phyloP scores from a whole-genome alignment of 306 rosid species.

The Castanea sativa region DNA sequence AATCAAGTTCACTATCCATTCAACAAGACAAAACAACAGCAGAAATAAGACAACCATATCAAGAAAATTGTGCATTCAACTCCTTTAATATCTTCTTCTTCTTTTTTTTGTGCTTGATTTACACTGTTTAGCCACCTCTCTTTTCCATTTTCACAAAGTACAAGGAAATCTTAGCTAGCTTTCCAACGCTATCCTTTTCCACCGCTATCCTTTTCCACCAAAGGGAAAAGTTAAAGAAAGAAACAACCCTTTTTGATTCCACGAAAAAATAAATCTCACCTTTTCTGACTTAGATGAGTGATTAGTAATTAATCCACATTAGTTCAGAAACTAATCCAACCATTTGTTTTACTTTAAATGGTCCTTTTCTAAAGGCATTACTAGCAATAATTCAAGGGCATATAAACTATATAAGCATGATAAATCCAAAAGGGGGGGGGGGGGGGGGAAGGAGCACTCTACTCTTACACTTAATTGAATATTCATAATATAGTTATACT shows the following conservation, averaged over 20 bases:
- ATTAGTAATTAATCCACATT: constrained; percentile 11
- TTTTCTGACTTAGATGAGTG: background rate
- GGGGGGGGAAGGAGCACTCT: constrained; percentile 24
- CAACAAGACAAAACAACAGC: constrained; percentile 32
- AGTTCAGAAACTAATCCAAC: constrained; percentile 16
- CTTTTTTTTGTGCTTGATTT: constrained; percentile 19
- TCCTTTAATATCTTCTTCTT: constrained; percentile 4
- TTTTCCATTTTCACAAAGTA: constrained; percentile 44
- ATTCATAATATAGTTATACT: constrained; percentile 3
- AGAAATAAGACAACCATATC: constrained; percentile 52
- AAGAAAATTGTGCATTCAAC: constrained; percentile 34
- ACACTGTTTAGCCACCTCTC: constrained; percentile 31
- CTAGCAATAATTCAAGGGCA: constrained; percentile 13
- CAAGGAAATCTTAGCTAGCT: constrained; percentile 46
- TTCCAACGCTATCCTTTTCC: background rate
- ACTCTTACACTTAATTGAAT: constrained; percentile 15
- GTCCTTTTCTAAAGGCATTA: constrained; percentile 19
- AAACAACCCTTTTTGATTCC: constrained; percentile 15
- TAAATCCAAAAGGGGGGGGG: constrained; percentile 18
- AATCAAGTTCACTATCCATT: background rate
- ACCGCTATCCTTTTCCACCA: constrained; percentile 19
- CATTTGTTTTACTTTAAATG: constrained; percentile 22
- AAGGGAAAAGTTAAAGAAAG: constrained; percentile 24
- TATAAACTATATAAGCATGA: background rate
- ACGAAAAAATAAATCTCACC: constrained; percentile 22